These are phyloP conservation scores for Eremomyces bilateralis DNA, from an alignment of 495 filamentous ascomycete genomes.

Conservation along the genomic window DNA sequence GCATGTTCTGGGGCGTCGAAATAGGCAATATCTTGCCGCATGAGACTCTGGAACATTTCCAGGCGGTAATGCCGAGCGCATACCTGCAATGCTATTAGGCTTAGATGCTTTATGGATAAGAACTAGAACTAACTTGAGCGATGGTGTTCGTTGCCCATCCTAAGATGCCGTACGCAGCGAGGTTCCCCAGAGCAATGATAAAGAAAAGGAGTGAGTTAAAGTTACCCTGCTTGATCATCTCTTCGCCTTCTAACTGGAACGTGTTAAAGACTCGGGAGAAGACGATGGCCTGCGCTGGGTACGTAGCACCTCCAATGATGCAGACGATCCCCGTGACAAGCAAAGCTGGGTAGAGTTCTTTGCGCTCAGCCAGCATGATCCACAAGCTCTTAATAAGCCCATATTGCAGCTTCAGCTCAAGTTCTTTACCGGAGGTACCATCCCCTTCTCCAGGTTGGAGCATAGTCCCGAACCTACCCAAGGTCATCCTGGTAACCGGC, in stretches of 20 bases:
- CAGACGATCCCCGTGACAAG: constrained; percentile 1
- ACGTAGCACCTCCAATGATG: constrained; percentile 8
- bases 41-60: constrained; percentile 34
- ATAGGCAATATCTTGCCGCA: constrained; percentile 36
- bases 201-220: constrained; percentile 18
- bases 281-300: constrained; percentile 17
- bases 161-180: constrained; percentile 15
- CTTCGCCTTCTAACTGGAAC: constrained; percentile 6
- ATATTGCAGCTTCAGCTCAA: too few species aligned
- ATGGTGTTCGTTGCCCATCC: constrained; percentile 14
- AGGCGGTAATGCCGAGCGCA: constrained; percentile 24
- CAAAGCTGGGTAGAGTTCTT: constrained; percentile 3
- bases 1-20: constrained; percentile 43
- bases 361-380: constrained; percentile 8
- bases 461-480: too few species aligned
- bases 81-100: constrained; percentile 3
- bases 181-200: constrained; percentile 24
- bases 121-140: constrained; percentile 6
- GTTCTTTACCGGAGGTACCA: too few species aligned
- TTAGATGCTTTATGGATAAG: neutral
- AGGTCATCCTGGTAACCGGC: neutral
- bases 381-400: constrained; percentile 5
- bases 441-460: too few species aligned
- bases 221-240: constrained; percentile 7
- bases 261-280: constrained; percentile 13